A percentile compares a stretch with the other conserved stretches of the same genome.
Evolutionary conservation across 2,329 filamentous ascomycete genomes (phyloP).

Genomic region (Myriosclerotinia curreyana): DNA sequence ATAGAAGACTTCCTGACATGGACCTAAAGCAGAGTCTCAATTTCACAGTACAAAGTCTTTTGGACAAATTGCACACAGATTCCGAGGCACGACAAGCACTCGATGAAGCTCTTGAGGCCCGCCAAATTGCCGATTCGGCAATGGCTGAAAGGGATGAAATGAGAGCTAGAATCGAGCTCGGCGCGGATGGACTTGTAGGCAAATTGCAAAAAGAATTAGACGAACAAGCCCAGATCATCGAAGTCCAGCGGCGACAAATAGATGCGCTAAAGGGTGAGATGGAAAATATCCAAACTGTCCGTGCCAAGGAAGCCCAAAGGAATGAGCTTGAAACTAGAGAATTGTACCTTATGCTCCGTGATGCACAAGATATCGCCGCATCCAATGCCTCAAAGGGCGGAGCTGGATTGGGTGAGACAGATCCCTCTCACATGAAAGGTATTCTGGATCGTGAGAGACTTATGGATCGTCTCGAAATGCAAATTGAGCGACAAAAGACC

Average conservation of each 20-base stretch:
- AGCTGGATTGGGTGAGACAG: slow-evolving; percentile 54
- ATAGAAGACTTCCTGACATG: slow-evolving; percentile 90
- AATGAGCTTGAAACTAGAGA: slow-evolving; percentile 96
- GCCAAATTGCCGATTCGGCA: slow-evolving; percentile 91
- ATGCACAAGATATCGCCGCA: slow-evolving; percentile 93
- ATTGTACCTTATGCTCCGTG: slow-evolving; percentile 95
- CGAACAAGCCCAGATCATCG: slow-evolving; percentile 86
- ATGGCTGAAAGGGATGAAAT: slow-evolving; percentile 97
- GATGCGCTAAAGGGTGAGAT: slow-evolving; percentile 88
- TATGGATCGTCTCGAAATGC: slow-evolving; percentile 91
- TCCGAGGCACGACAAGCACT: slow-evolving; percentile 88
- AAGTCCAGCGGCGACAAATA: slow-evolving; percentile 80
- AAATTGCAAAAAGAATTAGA: slow-evolving; percentile 94
- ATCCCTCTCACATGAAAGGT: slow-evolving; percentile 78
- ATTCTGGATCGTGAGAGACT: slow-evolving; percentile 90
- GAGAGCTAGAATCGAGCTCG: slow-evolving; percentile 81
- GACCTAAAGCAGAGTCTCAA: slow-evolving; percentile 97
- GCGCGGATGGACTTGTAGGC: slow-evolving; percentile 87
- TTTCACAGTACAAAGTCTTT: slow-evolving; percentile 90
- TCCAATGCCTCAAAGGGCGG: slow-evolving; percentile 66
- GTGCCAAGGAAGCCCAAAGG: slow-evolving; percentile 86
- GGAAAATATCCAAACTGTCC: slow-evolving; percentile 77
- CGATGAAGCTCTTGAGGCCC: slow-evolving; percentile 85
- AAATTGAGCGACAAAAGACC: slow-evolving; percentile 94
- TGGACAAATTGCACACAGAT: slow-evolving; percentile 96